Evolutionary conservation across 805 yeast species (phyloP), one percentile per base, ranked within the genome.

Genomic region (Wickerhamiella musiphila): DNA sequence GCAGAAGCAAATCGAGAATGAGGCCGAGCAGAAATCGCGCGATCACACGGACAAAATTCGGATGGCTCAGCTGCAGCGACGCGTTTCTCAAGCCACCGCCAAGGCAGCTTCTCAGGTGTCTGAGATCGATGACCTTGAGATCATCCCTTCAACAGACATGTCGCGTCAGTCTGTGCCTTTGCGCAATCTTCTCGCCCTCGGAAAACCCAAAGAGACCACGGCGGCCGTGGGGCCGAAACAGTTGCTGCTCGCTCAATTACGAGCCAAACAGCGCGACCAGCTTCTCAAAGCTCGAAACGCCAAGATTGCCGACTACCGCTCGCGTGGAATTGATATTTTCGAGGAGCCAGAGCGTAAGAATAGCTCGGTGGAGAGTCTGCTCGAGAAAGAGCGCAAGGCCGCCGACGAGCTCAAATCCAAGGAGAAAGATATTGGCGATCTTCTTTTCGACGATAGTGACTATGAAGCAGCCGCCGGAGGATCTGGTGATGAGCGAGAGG

Each of bases 71-170:
- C n/a, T n/a, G n/a, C n/a, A n/a, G n/a, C n/a, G n/a, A n/a, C n/a
- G n/a, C n/a, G n/a, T n/a, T n/a, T n/a, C n/a, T n/a, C n/a, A n/a
- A n/a, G n/a, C n/a, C n/a, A n/a, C n/a, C n/a, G n/a, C n/a, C n/a
- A 4, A 13, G 18, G 7, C 26, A 3, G 9, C 9, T 14, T 16
- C 16, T 4, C 16, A 11, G 6, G 18, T 14, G 8, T 5, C 8
- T 11, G 5, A n/a, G 21, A 12, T 9, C 23, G 18, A n/a, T 9
- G 36, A 32, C 24, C 34, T 44, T 7, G 48, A 44, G 20, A 39
- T 44, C 23, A 25, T 44, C 7, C 46, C 46, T 6, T 40, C 36
- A 13, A 36, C 47, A 2, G 37, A 33, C 17, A 28, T 31, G 20
- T 20, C 31, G 15, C 24, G 36, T 5, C 30, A 34, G 29, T 28